Percentiles rank a stretch among this genome's conserved stretches.
Conservation (phyloP, 225 moss, liverwort and hornwort genomes). For the Pleurozium schreberi region DNA sequence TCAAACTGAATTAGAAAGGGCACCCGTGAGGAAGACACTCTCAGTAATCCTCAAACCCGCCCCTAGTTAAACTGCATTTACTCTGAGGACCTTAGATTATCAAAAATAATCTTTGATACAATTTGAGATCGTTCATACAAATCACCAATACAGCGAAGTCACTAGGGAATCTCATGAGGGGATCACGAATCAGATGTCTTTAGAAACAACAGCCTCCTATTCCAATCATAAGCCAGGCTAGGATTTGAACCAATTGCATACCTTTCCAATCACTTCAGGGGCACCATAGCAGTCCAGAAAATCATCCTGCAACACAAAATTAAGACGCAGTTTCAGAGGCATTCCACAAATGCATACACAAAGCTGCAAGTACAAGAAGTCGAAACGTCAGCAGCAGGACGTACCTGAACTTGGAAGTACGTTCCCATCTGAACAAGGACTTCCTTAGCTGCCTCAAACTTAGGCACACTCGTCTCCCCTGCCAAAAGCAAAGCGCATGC, state of each 20-base stretch:
- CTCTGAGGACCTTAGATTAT: background rate
- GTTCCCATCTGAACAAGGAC: conserved; percentile 92
- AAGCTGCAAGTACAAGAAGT: background rate
- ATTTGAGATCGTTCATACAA: background rate
- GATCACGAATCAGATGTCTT: background rate
- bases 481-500: conserved; percentile 82
- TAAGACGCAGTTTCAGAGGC: background rate
- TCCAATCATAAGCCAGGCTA: background rate
- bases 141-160: background rate
- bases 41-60: background rate
- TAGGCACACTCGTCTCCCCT: conserved; percentile 57
- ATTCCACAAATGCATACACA: background rate
- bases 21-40: background rate
- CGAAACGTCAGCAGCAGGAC: background rate
- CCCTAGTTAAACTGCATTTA: background rate
- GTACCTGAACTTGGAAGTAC: conserved; percentile 96
- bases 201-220: background rate
- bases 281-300: conserved; percentile 84
- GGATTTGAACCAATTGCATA: background rate
- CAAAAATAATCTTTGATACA: background rate
- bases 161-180: background rate
- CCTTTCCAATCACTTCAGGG: conserved; percentile 91
- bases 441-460: conserved; percentile 71
- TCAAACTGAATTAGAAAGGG: background rate
- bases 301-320: conserved; percentile 51